Evolutionary conservation across 441 rosid genomes (phyloP).

Genomic region (Corymbia calophylla): DNA sequence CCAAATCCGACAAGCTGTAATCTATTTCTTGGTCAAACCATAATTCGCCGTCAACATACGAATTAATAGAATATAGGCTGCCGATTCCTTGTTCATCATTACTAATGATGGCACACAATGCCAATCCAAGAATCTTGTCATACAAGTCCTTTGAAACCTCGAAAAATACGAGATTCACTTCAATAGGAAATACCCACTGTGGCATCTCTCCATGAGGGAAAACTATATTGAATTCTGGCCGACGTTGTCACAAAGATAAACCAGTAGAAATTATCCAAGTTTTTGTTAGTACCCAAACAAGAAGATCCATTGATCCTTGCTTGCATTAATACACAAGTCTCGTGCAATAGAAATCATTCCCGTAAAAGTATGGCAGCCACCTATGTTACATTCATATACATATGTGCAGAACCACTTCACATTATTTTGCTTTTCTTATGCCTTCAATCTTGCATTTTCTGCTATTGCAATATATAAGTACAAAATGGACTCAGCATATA

Average conservation of each 20-base stretch:
- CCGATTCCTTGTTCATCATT: no score
- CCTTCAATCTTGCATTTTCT: neutral
- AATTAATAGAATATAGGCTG: no score
- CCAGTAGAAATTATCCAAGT: neutral
- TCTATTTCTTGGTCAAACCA: no score
- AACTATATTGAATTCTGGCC: rapidly evolving
- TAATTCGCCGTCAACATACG: neutral
- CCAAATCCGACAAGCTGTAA: neutral
- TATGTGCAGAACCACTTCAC: neutral
- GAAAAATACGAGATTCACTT: neutral
- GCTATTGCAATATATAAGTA: neutral
- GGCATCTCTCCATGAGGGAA: neutral
- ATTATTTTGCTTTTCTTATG: neutral
- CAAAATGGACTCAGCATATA: rapidly evolving
- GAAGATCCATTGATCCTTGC: neutral
- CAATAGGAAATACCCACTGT: neutral
- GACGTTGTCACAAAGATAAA: neutral
- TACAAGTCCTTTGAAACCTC: neutral
- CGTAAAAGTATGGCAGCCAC: neutral
- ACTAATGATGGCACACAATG: no score
- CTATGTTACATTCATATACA: neutral
- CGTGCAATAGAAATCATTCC: neutral
- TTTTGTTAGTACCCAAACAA: neutral
- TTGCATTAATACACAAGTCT: neutral
- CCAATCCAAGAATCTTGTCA: neutral